Conservation (phyloP, 371 early-diverging fungal genomes). For the Rhizopus sp. region DNA sequence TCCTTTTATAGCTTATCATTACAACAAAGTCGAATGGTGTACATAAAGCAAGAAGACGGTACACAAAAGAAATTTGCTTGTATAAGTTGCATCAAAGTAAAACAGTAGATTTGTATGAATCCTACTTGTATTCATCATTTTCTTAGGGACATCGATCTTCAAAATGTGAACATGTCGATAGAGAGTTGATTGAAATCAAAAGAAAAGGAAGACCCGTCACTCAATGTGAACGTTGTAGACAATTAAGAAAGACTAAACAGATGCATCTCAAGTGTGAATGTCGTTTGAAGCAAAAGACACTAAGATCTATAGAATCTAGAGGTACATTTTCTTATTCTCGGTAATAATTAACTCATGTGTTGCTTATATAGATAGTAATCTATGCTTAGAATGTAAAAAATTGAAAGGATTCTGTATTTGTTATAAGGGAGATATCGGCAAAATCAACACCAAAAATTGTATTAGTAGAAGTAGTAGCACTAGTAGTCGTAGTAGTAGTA, state of each 20-base stretch:
- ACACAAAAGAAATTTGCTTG: constrained; percentile 44
- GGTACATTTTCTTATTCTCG: background rate
- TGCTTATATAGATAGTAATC: background rate
- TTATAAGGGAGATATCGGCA: background rate
- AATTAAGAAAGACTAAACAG: constrained; percentile 70
- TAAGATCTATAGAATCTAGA: background rate
- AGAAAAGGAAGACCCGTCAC: constrained; percentile 80
- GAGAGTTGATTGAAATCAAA: constrained; percentile 68
- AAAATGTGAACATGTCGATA: constrained; percentile 58
- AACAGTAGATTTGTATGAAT: too few relatives aligned
- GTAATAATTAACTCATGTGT: too few relatives aligned
- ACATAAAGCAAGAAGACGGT: constrained; percentile 38
- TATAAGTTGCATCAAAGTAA: constrained; percentile 49
- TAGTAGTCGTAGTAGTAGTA: too few relatives aligned
- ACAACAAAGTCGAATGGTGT: constrained; percentile 21
- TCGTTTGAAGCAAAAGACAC: constrained; percentile 19
- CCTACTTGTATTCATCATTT: background rate
- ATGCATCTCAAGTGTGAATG: constrained; percentile 77
- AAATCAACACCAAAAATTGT: too few relatives aligned
- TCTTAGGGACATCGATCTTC: constrained; percentile 66
- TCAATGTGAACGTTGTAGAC: constrained; percentile 74
- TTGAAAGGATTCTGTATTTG: background rate
- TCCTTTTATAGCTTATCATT: background rate
- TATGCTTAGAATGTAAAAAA: background rate
- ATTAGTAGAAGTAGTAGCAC: background rate